A percentile compares a stretch with the other conserved stretches of the same genome.
Evolutionary conservation across 306 rosid genomes (phyloP).

Genomic region (Cucumis cinereus): DNA sequence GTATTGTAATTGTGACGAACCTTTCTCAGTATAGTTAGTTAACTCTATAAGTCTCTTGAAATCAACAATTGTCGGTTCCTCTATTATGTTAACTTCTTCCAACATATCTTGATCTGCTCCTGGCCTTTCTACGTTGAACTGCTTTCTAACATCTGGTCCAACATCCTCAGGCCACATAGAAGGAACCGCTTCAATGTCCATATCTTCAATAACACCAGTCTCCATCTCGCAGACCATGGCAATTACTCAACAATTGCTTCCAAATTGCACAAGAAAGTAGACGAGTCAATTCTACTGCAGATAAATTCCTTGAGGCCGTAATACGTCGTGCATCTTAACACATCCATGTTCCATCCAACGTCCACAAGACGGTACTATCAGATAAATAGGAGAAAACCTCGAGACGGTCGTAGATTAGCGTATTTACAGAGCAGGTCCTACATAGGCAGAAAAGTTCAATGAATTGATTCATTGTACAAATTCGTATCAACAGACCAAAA

Average conservation of each 20-base stretch:
- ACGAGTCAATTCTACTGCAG: constrained; percentile 8
- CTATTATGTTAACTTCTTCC: constrained; percentile 62
- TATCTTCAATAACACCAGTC: constrained; percentile 54
- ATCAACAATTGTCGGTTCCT: constrained; percentile 73
- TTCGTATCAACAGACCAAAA: neutral
- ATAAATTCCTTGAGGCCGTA: neutral
- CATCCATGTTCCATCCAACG: constrained; percentile 6
- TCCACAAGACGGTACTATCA: neutral
- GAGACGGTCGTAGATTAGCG: neutral
- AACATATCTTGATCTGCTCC: constrained; percentile 87
- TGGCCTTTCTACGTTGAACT: constrained; percentile 80
- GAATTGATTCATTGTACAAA: neutral
- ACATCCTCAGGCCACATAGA: constrained; percentile 99
- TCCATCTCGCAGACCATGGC: constrained; percentile 89
- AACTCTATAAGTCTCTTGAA: constrained; percentile 77
- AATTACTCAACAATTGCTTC: constrained; percentile 19
- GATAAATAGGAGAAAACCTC: neutral
- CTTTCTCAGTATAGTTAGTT: constrained; percentile 67
- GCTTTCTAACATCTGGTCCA: constrained; percentile 60
- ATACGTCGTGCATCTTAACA: neutral
- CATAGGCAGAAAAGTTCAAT: neutral
- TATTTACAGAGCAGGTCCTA: neutral
- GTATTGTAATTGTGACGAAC: constrained; percentile 69
- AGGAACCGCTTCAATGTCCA: constrained; percentile 66
- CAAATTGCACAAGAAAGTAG: constrained; percentile 18